Conservation (phyloP, 2,329 filamentous ascomycete genomes). For the Chalaropsis ovoidea region DNA sequence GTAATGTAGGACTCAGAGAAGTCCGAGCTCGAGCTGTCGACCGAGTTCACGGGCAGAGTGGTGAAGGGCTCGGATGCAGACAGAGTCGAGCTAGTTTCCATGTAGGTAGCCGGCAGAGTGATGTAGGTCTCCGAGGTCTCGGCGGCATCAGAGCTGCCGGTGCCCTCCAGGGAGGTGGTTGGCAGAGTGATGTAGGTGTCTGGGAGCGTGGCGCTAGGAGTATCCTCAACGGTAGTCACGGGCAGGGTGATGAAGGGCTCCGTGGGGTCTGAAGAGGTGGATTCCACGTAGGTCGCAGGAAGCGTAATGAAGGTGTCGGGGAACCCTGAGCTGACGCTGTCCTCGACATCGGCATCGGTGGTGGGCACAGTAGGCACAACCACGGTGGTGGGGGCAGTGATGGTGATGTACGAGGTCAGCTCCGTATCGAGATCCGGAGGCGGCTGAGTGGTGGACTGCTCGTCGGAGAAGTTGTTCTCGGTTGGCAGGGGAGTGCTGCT, state of each 20-base stretch:
- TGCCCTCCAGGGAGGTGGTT: background rate
- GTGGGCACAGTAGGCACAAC: slow-evolving; percentile 24
- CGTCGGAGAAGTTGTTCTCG: background rate
- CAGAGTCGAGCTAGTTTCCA: too few species aligned
- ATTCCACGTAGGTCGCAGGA: background rate
- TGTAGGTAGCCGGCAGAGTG: too few species aligned
- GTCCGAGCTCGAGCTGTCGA: background rate
- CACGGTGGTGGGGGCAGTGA: slow-evolving; percentile 29
- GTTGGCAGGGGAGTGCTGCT: background rate
- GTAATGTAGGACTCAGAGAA: background rate
- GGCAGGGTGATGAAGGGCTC: background rate
- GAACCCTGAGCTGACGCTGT: background rate
- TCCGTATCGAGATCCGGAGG: background rate
- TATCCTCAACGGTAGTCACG: background rate
- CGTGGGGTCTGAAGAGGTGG: background rate
- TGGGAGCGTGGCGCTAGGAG: background rate
- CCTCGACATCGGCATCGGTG: background rate
- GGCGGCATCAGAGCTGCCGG: background rate
- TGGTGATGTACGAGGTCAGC: slow-evolving; percentile 25
- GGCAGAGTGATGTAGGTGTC: background rate
- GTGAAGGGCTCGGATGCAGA: too few species aligned
- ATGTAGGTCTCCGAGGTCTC: background rate
- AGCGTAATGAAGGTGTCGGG: background rate
- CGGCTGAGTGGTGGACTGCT: background rate
- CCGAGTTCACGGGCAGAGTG: too few species aligned